Percentiles rank a stretch among this genome's conserved stretches.
These are phyloP conservation scores for Erythrophleum fordii DNA, from an alignment of 306 rosid species.

Conservation along the genomic window DNA sequence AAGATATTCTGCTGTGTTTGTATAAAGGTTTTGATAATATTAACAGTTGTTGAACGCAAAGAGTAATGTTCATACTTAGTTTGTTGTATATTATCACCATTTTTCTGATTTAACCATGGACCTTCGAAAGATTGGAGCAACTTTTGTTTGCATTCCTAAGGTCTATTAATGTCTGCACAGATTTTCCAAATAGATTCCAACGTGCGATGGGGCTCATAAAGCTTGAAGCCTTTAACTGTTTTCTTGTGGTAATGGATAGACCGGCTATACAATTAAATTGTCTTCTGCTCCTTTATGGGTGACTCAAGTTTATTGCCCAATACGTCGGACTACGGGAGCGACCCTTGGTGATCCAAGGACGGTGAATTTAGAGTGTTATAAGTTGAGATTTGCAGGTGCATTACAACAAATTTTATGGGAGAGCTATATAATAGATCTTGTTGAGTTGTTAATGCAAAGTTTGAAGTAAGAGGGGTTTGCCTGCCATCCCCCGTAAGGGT, in stretches of 20 bases:
- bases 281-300: background rate
- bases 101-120: background rate
- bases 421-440: background rate
- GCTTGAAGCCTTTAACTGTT: background rate
- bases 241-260: background rate
- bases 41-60: slow-evolving; percentile 28
- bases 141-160: background rate
- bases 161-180: background rate
- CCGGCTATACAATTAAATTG: background rate
- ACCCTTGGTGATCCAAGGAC: background rate
- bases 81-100: slow-evolving; percentile 7
- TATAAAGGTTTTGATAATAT: slow-evolving; percentile 46
- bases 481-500: background rate
- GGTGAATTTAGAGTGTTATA: background rate
- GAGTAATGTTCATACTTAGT: slow-evolving; percentile 26
- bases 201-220: background rate
- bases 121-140: background rate
- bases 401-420: background rate
- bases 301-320: background rate
- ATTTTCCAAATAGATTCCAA: background rate
- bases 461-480: background rate
- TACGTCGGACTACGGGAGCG: background rate
- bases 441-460: background rate
- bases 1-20: slow-evolving; percentile 37
- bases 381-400: background rate